Evolutionary conservation across 225 moss, liverwort and hornwort species (phyloP), one percentile per base, ranked within the genome.

Genomic region (Sphagnum contortum): DNA sequence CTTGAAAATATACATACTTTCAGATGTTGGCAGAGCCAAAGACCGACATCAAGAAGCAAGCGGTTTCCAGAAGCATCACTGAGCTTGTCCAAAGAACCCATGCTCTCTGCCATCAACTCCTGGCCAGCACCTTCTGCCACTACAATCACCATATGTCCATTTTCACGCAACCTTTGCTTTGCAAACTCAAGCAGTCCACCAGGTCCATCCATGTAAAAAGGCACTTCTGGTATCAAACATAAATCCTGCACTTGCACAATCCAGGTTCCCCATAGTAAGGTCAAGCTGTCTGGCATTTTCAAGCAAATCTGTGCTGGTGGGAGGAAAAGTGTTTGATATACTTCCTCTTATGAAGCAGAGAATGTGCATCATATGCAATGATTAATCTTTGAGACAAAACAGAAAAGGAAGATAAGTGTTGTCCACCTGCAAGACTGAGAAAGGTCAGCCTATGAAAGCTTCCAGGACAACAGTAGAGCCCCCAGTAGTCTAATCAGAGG

Each of bases 71-170:
- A 91, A 50, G 81, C 91, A 59, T 91, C 91, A 3, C 69, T 83
- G 3, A 78, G 47, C 60, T 80, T 87, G 60, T 76, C 74, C 14
- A 55, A 6, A 4, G 81, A 71, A 50, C 78, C 86, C 68, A 79
- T 71, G 48, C 70, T 69, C 63, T 86, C 76, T 5, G 68, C 86
- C 45, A 91, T 83, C 1, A 91, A 60, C 67, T 91, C 88, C 64
- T 91, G 91, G 1, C 91, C 91, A 44, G 91, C 91, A 0, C 91
- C 91, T 61, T 91, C 91, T 1, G 91, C 91, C n/a, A 88, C 86
- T 58, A 91, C 91, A 2, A 91, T 80, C 44, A 91, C 88, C 77
- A 86, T 88, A 70, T 91, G 91, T 12, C 91, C 91, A 7, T 65
- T 71, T 47, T 81, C 77, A 49, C 70, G 61, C 45, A 91, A 50